These are phyloP conservation scores for Cryphonectria carpinicola DNA, from an alignment of 2,329 filamentous ascomycete species.

Conservation along the genomic window DNA sequence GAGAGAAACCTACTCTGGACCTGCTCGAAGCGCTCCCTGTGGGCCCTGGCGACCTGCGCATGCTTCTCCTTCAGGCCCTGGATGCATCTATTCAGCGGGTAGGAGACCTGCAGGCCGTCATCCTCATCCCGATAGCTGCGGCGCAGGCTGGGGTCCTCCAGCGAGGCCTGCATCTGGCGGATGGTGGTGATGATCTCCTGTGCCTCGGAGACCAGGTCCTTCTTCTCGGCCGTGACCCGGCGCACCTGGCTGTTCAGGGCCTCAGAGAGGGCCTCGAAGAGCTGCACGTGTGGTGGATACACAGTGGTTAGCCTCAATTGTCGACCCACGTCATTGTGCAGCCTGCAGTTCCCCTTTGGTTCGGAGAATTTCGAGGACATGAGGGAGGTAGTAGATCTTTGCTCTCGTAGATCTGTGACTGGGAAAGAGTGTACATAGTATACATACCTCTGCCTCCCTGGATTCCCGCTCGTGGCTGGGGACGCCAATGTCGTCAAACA, in stretches of 20 bases:
- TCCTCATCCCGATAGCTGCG: conserved; percentile 60
- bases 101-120: conserved; percentile 76
- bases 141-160: conserved; percentile 74
- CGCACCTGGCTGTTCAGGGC: conserved; percentile 89
- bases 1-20: conserved; percentile 74
- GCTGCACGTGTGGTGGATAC: conserved; percentile 51
- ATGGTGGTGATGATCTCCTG: conserved; percentile 83
- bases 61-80: conserved; percentile 85
- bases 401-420: not conserved
- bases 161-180: conserved; percentile 88
- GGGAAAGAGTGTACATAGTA: not conserved
- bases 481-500: conserved; percentile 99
- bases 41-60: conserved; percentile 74
- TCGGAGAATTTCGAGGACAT: conserved; percentile 21
- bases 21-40: conserved; percentile 92
- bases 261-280: conserved; percentile 89
- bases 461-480: conserved; percentile 87
- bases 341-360: conserved; percentile 9
- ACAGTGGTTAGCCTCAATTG: conserved; percentile 22
- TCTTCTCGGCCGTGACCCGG: conserved; percentile 84
- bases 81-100: conserved; percentile 80
- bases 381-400: not conserved
- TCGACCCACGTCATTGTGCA: conserved; percentile 27
- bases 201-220: conserved; percentile 86
- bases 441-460: conserved; percentile 81